phyloP scores from a whole-genome alignment of 2,329 filamentous ascomycete species.

The Colletotrichum abscissum region DNA sequence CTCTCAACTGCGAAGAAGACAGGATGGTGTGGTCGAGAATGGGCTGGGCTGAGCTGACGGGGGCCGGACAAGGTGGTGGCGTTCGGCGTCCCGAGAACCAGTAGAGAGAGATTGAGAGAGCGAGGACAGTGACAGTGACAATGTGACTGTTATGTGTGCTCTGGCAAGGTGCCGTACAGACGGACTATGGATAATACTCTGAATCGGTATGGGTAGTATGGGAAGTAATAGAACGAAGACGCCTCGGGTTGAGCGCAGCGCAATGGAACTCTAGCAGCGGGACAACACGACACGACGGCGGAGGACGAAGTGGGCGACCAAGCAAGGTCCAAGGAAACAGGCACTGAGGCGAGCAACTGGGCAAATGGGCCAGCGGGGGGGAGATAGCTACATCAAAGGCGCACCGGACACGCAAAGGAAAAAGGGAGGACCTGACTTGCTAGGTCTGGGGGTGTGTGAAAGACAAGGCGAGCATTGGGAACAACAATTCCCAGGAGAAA shows the following conservation, averaged over 20 bases:
- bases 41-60: conserved; percentile 25
- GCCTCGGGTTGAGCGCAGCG: neutral
- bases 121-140: no score
- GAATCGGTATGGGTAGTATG: neutral
- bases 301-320: neutral
- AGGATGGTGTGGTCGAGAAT: conserved; percentile 10
- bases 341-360: neutral
- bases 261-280: neutral
- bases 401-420: conserved; percentile 7
- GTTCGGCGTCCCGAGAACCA: conserved; percentile 25
- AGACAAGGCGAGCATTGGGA: conserved; percentile 23
- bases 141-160: neutral
- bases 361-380: conserved; percentile 1
- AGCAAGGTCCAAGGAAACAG: neutral
- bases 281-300: neutral
- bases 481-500: no score
- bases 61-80: conserved; percentile 25
- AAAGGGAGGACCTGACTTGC: conserved; percentile 10
- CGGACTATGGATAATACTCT: neutral
- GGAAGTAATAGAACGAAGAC: conserved; percentile 6
- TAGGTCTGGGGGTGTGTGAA: conserved; percentile 2
- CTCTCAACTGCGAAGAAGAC: neutral
- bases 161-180: no score
- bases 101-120: neutral
- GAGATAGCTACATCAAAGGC: neutral